Base-by-base conservation (phyloP, 768 basidiomycete species). In the Suillus tomentosus region DNA sequence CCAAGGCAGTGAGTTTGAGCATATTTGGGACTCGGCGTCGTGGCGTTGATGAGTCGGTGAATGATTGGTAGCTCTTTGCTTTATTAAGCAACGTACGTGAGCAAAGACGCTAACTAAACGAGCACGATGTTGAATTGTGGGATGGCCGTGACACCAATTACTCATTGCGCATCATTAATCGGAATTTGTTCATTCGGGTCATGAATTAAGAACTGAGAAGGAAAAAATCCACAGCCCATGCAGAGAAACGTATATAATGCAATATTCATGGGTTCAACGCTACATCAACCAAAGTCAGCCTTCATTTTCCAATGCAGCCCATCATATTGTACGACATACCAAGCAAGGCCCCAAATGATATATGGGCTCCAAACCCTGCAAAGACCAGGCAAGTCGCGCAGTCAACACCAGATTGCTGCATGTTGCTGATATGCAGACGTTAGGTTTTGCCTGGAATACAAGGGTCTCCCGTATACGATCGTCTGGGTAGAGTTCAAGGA, bases 401-500 rank as follows among this genome's bases (percentile, higher is more conserved):
- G 27, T 22, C 17, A 34, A 17, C 13, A 10, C 31, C 31, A 37
- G 36, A 11, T 54, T 34, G 19, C 11, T 34, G 19, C 17, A 54
- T n/a, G 10, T 34, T 34, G 31, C 31, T 54, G 9, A 54, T 5
- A 13, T n/a, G 31, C 53, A 54, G 9, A 34, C 11, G 31, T 19
- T 34, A 76, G 76, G 51, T 68, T 69, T 57, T 70, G 72, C 3
- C 66, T 80, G 50, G 76, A 76, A 63, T 70, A 71, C 68, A 79
- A 80, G 60, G 71, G 70, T 19, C 48, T 80, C 31, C 69, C 78
- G 1, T 81, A 81, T 72, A 78, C 74, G 66, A 84, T 83, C 11
- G 76, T 80, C 54, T 84, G 81, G 80, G 71, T 86, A 58, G 84
- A 85, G 63, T 83, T 80, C 65, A 80, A 79, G 15, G 82, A 85